Evolutionary conservation across 257 asterid genomes (phyloP), one percentile per base, ranked within the genome.

Genomic region (Ballota nigra): DNA sequence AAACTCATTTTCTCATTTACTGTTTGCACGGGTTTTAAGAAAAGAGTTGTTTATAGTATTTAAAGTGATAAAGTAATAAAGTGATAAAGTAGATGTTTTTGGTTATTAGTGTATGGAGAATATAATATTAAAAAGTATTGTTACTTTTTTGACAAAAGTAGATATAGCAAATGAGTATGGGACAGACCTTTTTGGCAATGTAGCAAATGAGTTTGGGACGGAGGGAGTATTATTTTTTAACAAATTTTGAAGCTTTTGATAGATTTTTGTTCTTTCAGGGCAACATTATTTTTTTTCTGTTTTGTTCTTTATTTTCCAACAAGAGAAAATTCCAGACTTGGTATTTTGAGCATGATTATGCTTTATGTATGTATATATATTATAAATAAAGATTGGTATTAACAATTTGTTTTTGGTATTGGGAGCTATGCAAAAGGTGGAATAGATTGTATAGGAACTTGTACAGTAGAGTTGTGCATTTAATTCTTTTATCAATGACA

Each of bases 401-500:
- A 4, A n/a, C 22, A 47, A 47, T 13, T 38, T 55, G 6, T 55
- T 22, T 56, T 18, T 65, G 70, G 47, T 57, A 57, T 18, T 49
- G 52, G 33, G 62, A 61, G 55, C 47, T 53, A 20, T 4, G 24
- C 6, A 23, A 56, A 41, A 23, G 65, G 45, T 47, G 47, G 66
- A 55, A 56, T 73, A 55, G 68, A 31, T 52, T 58, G 29, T 47
- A 34, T 29, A 19, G 36, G 53, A 64, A 31, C 31, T 45, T 62
- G 4, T 31, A 9, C 11, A 38, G 62, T 69, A 41, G 73, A 60
- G 65, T 12, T 73, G 13, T 33, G 26, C 23, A 4, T 72, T 52
- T 28, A 24, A 47, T 74, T 47, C 19, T 55, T 49, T 63, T 26
- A 51, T 70, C 53, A 63, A 64, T 23, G 9, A 53, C 63, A 61